These are phyloP conservation scores for Neurospora africana DNA, from an alignment of 495 filamentous ascomycete genomes.

Conservation along the genomic window DNA sequence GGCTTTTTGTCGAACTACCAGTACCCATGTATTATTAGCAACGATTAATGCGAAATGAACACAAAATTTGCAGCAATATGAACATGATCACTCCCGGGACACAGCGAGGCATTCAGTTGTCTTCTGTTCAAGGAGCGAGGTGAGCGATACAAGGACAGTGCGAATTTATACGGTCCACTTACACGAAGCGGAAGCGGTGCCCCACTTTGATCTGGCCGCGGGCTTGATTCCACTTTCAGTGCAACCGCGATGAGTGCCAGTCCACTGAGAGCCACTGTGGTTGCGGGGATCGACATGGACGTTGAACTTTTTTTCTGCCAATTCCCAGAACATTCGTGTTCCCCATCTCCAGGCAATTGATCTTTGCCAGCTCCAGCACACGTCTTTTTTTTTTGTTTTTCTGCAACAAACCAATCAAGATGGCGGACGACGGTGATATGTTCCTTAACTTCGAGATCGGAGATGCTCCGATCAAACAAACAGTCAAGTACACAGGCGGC, in stretches of 20 bases:
- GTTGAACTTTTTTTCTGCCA: constrained; percentile 20
- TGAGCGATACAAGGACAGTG: background rate
- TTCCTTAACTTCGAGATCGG: constrained; percentile 80
- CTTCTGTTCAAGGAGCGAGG: background rate
- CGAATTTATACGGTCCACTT: background rate
- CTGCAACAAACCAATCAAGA: constrained; percentile 25
- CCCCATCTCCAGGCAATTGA: background rate
- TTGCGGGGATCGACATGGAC: constrained; percentile 1
- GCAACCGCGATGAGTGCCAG: background rate
- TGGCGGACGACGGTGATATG: constrained; percentile 86
- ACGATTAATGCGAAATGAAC: background rate
- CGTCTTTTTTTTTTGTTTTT: background rate
- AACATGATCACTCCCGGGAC: background rate
- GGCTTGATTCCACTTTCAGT: background rate
- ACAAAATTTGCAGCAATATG: background rate
- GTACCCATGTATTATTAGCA: background rate
- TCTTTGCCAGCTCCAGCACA: background rate
- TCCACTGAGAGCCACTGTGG: background rate
- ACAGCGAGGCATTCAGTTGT: background rate
- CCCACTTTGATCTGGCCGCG: background rate
- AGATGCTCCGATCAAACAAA: constrained; percentile 47
- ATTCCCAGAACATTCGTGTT: background rate
- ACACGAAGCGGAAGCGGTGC: background rate
- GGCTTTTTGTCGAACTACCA: background rate
- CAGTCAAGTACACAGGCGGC: constrained; percentile 72